These are phyloP conservation scores for Trypanosoma caninum DNA, from an alignment of 208 protist species.

Conservation along the genomic window DNA sequence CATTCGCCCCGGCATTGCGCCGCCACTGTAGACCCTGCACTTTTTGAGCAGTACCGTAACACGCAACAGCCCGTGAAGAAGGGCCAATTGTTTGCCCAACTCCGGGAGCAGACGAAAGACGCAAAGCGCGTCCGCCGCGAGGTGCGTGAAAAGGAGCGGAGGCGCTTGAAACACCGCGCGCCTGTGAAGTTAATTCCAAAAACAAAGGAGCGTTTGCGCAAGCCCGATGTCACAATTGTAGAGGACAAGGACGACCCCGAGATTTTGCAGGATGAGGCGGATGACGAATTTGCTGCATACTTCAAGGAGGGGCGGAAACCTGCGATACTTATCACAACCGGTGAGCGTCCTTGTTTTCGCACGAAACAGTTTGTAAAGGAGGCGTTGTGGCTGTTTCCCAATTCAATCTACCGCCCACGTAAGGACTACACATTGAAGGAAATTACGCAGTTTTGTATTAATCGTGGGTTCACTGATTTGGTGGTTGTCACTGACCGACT, in stretches of 20 bases:
- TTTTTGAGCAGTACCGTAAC: constrained; percentile 80
- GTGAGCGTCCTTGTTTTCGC: constrained; percentile 79
- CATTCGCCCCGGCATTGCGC: constrained; percentile 41
- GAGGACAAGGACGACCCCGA: constrained; percentile 71
- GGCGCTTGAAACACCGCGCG: constrained; percentile 63
- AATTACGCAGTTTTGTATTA: constrained; percentile 88
- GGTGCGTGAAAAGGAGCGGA: constrained; percentile 69
- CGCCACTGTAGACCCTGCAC: constrained; percentile 62
- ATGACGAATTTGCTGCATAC: constrained; percentile 88
- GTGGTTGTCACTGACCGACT: constrained; percentile 85
- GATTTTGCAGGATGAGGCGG: constrained; percentile 82
- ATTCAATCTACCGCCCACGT: constrained; percentile 80
- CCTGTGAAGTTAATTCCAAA: constrained; percentile 80
- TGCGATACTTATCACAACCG: constrained; percentile 85
- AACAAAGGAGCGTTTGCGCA: constrained; percentile 86
- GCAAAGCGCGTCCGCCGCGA: constrained; percentile 83
- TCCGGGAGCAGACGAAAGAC: constrained; percentile 88
- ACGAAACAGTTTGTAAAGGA: constrained; percentile 89
- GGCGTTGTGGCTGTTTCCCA: constrained; percentile 85
- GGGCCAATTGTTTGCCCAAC: constrained; percentile 81
- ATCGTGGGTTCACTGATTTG: constrained; percentile 89
- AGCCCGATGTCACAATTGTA: constrained; percentile 69
- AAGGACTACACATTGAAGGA: constrained; percentile 90
- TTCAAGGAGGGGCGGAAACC: constrained; percentile 71
- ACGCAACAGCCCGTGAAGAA: constrained; percentile 83